Conservation (phyloP, 2,329 filamentous ascomycete species). For the Cladophialophora psammophila region DNA sequence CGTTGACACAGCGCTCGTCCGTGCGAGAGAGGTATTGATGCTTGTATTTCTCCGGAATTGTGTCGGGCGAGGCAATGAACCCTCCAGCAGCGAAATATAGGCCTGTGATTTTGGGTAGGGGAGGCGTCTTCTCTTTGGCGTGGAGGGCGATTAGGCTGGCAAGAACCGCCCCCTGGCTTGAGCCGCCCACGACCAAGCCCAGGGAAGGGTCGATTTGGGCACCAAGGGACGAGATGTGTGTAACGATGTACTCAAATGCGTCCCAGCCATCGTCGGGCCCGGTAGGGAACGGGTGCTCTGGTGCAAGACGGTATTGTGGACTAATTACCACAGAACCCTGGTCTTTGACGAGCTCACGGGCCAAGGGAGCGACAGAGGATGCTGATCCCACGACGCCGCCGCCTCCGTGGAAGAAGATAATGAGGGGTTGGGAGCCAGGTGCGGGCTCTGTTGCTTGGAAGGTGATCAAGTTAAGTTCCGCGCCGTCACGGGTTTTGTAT, state of each 20-base stretch:
- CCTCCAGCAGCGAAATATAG: conserved; percentile 47
- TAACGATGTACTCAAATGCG: conserved; percentile 53
- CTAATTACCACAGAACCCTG: conserved; percentile 39
- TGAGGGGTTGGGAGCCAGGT: conserved; percentile 22
- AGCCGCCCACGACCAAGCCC: conserved; percentile 59
- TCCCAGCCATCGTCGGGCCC: conserved; percentile 56
- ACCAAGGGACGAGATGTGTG: conserved; percentile 46
- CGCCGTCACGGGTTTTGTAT: conserved; percentile 38
- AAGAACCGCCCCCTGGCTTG: conserved; percentile 55
- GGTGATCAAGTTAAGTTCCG: conserved; percentile 30
- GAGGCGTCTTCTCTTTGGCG: conserved; percentile 48
- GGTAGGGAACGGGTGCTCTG: conserved; percentile 56
- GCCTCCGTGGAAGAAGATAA: conserved; percentile 39
- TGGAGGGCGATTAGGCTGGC: conserved; percentile 49
- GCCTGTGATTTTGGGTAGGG: conserved; percentile 54
- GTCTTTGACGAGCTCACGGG: conserved; percentile 28
- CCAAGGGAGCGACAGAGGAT: conserved; percentile 34
- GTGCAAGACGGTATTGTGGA: conserved; percentile 50
- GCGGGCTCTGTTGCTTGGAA: conserved; percentile 28
- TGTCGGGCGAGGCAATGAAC: conserved; percentile 42
- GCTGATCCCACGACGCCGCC: conserved; percentile 38
- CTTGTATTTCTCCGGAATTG: conserved; percentile 50
- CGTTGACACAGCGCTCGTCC: conserved; percentile 49
- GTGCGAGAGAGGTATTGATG: conserved; percentile 49
- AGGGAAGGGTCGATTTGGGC: conserved; percentile 46